Conservation (phyloP, 169 alveolate genomes). For the Plasmodium ovale region DNA sequence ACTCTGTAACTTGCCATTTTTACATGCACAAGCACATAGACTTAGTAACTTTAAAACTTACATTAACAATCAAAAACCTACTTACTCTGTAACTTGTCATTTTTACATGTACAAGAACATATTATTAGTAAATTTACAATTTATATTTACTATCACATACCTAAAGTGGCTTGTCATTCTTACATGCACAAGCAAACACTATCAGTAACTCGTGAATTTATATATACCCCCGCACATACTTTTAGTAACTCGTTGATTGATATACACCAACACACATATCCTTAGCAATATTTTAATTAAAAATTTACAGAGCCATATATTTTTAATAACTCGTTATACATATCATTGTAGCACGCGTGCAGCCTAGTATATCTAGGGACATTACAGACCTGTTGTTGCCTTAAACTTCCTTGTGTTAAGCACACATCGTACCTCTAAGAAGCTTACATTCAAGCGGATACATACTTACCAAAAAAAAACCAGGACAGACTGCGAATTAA, state of each 20-base stretch:
- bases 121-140: too few species aligned
- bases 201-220: too few species aligned
- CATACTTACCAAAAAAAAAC: constrained; percentile 19
- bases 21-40: too few species aligned
- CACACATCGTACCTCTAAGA: constrained; percentile 93
- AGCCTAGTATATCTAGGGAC: constrained; percentile 94
- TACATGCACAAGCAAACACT: not conserved
- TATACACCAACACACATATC: too few species aligned
- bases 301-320: not conserved
- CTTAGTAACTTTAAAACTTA: too few species aligned
- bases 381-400: constrained; percentile 95
- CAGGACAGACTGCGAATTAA: not conserved
- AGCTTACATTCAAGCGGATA: constrained; percentile 73
- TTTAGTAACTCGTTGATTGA: not conserved
- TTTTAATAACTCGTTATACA: constrained; percentile 83
- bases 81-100: too few species aligned
- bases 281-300: too few species aligned
- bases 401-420: constrained; percentile 91
- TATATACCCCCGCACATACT: not conserved
- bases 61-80: too few species aligned
- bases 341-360: constrained; percentile 94
- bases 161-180: not conserved
- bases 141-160: too few species aligned
- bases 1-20: too few species aligned
- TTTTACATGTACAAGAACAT: too few species aligned